Percentiles rank a stretch among this genome's conserved stretches.
phyloP scores from a whole-genome alignment of 495 filamentous ascomycete species.

The Parathielavia appendiculata region DNA sequence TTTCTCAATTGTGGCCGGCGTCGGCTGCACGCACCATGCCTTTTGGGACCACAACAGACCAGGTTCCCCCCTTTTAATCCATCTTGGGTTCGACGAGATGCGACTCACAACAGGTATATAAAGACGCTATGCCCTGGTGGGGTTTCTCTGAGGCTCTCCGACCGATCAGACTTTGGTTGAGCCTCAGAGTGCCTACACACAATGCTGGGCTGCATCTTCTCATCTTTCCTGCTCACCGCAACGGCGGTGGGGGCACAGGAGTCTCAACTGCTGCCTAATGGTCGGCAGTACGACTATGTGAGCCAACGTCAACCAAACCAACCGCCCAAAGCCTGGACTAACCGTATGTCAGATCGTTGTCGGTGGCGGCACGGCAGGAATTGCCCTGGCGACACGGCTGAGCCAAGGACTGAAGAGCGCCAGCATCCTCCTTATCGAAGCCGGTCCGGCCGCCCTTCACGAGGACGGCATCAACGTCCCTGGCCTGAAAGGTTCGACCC shows the following conservation, averaged over 20 bases:
- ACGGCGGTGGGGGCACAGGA: not conserved
- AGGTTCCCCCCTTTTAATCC: not conserved
- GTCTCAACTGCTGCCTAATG: not conserved
- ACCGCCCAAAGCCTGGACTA: not conserved
- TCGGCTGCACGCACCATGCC: not conserved
- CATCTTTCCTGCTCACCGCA: not conserved
- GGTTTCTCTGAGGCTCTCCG: not conserved
- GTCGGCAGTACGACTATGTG: not conserved
- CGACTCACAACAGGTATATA: not conserved
- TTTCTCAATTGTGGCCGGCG: not conserved
- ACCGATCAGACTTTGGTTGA: not conserved
- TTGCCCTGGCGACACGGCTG: slow-evolving; percentile 53
- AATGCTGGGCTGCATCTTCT: not conserved
- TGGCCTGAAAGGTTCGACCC: slow-evolving; percentile 33
- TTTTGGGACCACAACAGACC: not conserved
- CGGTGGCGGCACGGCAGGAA: slow-evolving; percentile 57
- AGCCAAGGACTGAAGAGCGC: slow-evolving; percentile 49
- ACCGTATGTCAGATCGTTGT: slow-evolving; percentile 51
- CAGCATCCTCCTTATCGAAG: slow-evolving; percentile 52
- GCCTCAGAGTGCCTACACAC: not conserved
- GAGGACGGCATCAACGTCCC: slow-evolving; percentile 46
- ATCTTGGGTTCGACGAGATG: not conserved
- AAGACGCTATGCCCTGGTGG: not conserved
- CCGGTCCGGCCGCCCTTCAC: slow-evolving; percentile 41
- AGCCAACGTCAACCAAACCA: not conserved